Conservation (phyloP, 169 alveolate species). For the Cryptosporidium ubiquitum region DNA sequence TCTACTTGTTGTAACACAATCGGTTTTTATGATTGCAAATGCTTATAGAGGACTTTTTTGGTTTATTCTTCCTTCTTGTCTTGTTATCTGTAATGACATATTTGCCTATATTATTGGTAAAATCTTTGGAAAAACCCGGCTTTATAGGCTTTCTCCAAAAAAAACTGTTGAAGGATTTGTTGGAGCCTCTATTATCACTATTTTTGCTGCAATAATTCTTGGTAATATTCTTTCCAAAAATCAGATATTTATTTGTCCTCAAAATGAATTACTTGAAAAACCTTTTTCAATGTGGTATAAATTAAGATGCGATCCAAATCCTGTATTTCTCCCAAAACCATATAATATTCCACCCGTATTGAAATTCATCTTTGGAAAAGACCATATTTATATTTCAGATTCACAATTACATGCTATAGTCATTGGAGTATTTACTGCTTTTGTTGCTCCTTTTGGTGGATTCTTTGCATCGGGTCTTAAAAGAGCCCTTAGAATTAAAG, state of each 20-base stretch:
- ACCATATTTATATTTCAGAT: constrained; percentile 75
- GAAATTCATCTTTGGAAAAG: constrained; percentile 29
- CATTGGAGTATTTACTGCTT: constrained; percentile 94
- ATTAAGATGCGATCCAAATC: constrained; percentile 77
- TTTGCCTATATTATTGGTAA: constrained; percentile 96
- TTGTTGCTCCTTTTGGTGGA: constrained; percentile 99
- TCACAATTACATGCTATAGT: constrained; percentile 91
- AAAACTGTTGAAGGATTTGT: constrained; percentile 99
- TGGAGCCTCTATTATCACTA: constrained; percentile 90
- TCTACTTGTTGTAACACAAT: constrained; percentile 83
- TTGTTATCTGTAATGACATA: constrained; percentile 94
- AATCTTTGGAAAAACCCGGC: constrained; percentile 92
- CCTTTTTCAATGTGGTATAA: constrained; percentile 87
- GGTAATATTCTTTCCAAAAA: constrained; percentile 79
- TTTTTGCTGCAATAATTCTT: constrained; percentile 76
- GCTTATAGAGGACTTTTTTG: constrained; percentile 95
- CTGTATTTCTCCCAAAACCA: constrained; percentile 57
- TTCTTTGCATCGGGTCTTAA: constrained; percentile 99
- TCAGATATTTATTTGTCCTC: constrained; percentile 90
- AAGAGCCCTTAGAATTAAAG: constrained; percentile 97
- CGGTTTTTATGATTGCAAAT: constrained; percentile 88
- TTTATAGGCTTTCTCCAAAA: constrained; percentile 96
- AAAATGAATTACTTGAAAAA: constrained; percentile 79
- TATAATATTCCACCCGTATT: constrained; percentile 75
- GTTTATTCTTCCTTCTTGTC: constrained; percentile 94